These are phyloP conservation scores for Rhizophagus clarus DNA, from an alignment of 192 early-diverging fungal genomes.

Conservation along the genomic window DNA sequence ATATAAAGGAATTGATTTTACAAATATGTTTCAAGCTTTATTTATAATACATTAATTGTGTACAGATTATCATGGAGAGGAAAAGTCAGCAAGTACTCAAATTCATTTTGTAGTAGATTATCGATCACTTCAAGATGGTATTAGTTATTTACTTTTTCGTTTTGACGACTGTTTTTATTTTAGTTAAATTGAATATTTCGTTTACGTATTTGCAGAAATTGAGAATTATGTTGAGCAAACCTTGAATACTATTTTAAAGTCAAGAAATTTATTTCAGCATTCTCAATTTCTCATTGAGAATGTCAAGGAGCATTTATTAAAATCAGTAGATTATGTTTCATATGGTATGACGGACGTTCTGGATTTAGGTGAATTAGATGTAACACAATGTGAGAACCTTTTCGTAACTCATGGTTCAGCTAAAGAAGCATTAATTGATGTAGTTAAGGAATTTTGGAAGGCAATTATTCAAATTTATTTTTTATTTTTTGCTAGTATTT, in stretches of 20 bases:
- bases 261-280: slow-evolving; percentile 53
- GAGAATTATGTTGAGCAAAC: slow-evolving; percentile 48
- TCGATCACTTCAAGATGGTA: slow-evolving; percentile 51
- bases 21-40: not conserved
- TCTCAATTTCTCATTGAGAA: slow-evolving; percentile 45
- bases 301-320: slow-evolving; percentile 51
- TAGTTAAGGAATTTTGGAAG: slow-evolving; percentile 59
- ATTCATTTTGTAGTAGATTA: slow-evolving; percentile 57
- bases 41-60: not conserved
- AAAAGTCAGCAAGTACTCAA: slow-evolving; percentile 34
- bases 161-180: not conserved
- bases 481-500: not conserved
- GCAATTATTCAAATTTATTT: slow-evolving; percentile 32
- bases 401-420: slow-evolving; percentile 52
- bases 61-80: slow-evolving; percentile 12
- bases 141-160: not conserved
- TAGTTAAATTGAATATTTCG: not conserved
- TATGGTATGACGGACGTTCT: slow-evolving; percentile 63
- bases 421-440: slow-evolving; percentile 50
- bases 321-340: slow-evolving; percentile 54
- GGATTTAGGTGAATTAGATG: slow-evolving; percentile 58
- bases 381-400: slow-evolving; percentile 46
- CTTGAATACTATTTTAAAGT: slow-evolving; percentile 42
- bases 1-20: not conserved
- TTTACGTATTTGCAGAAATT: slow-evolving; percentile 43